Conservation (phyloP, 352 stramenopile species). For the Pythium biforme region DNA sequence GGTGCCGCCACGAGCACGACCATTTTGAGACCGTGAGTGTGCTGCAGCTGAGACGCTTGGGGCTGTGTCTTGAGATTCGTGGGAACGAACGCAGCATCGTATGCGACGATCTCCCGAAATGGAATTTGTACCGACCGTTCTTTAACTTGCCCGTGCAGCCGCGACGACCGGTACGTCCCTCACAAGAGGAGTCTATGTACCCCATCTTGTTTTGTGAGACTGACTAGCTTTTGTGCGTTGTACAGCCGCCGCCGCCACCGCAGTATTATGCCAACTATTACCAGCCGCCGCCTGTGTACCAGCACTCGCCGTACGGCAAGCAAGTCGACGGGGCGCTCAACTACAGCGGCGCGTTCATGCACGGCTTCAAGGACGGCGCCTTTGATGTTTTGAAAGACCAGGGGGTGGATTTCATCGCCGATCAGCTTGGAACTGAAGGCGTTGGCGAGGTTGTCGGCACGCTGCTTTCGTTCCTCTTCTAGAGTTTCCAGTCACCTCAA, state of each 20-base stretch:
- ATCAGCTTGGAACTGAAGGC: not conserved
- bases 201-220: no score
- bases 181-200: not conserved
- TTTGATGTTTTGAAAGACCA: not conserved
- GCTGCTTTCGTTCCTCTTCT: not conserved
- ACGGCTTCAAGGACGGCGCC: not conserved
- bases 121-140: not conserved
- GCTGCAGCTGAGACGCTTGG: conserved; percentile 1
- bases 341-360: not conserved
- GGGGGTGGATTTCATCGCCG: not conserved
- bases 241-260: no score
- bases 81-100: not conserved
- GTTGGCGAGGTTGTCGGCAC: not conserved
- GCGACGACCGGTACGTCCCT: not conserved
- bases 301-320: not conserved
- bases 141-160: not conserved
- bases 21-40: conserved; percentile 1
- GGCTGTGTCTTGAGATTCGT: not conserved
- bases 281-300: not conserved
- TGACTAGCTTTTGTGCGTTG: no score
- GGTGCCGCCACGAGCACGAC: conserved; percentile 2
- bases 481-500: conserved; percentile 12
- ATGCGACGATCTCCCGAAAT: not conserved
- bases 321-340: not conserved
- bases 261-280: not conserved